Base-by-base conservation (phyloP, 768 basidiomycete genomes). In the Gyrodon lividus region DNA sequence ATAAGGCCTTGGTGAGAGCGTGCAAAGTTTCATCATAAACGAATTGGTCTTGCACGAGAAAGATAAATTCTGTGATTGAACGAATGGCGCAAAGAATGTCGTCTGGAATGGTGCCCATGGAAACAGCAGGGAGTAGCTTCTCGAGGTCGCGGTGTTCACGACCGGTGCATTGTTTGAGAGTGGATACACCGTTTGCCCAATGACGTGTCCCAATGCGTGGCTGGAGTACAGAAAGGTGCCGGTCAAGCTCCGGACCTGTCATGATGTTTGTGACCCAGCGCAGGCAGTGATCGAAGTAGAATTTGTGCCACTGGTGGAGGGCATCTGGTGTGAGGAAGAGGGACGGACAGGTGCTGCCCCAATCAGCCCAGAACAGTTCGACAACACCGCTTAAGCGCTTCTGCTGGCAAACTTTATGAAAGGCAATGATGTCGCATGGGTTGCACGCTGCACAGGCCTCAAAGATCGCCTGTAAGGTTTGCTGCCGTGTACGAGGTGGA, bases 61-160 rank as follows among this genome's bases (percentile, higher is more conserved):
- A 76, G 8, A 64, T 63, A 41, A 77, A 76, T 44, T 77, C 71
- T 2, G 70, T 59, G 5, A 76, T 63, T 2, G 71, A 56, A 1
- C 64, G 59, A 22, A 77, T 39, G 2, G 72, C 67, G 28, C 52
- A 48, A 7, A 77, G 58, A 43, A 75, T 69, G 0, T 52, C 10
- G 4, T 38, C 5, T 0, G 67, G 49, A 10, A 70, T 63, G 42
- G 61, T 64, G 23, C 66, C 63, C 34, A 34, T 12, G 12, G 34
- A 7, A 34, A 54, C 22, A 17, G 16, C 48, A n/a, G 33, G 17
- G 1, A 57, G 41, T 0, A 59, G 9, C 23, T 44, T 59, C 17
- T 59, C 37, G 0, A 59, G 35, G 1, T 57, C 56, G 2, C 17
- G 8, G 19, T 59, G 47, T 1, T 59, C 50, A 5, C 12, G 10